These are phyloP conservation scores for Candida tibetensis DNA, from an alignment of 805 yeast genomes.

Conservation along the genomic window DNA sequence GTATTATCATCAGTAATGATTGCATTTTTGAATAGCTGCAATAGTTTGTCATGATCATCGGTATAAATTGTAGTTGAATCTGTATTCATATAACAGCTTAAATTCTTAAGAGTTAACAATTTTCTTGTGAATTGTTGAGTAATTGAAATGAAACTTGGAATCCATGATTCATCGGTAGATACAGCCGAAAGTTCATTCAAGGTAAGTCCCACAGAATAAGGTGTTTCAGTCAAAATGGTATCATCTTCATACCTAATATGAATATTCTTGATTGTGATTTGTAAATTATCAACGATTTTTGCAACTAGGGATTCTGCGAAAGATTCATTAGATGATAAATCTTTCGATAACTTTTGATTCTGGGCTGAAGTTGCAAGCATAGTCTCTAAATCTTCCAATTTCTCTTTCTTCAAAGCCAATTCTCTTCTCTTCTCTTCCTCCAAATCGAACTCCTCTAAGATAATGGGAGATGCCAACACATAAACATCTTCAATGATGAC, in stretches of 20 bases:
- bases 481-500: conserved; percentile 83
- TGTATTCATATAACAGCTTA: conserved; percentile 85
- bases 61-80: conserved; percentile 37
- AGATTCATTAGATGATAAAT: conserved; percentile 60
- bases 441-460: conserved; percentile 50
- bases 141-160: conserved; percentile 77
- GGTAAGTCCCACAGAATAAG: conserved; percentile 81
- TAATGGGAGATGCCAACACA: conserved; percentile 73
- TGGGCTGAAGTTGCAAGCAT: conserved; percentile 47
- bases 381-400: conserved; percentile 64
- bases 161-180: conserved; percentile 83
- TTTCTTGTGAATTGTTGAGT: conserved; percentile 69
- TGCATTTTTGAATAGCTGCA: conserved; percentile 46
- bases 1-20: conserved; percentile 29
- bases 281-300: conserved; percentile 89
- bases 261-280: conserved; percentile 84
- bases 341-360: conserved; percentile 27
- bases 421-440: conserved; percentile 61
- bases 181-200: conserved; percentile 86
- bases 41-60: conserved; percentile 48
- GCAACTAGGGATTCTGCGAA: conserved; percentile 86
- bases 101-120: conserved; percentile 66
- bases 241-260: conserved; percentile 91
- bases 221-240: conserved; percentile 62
- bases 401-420: conserved; percentile 61